Evolutionary conservation across 768 basidiomycete species (phyloP).

Genomic region (Basidioascus undulatus): DNA sequence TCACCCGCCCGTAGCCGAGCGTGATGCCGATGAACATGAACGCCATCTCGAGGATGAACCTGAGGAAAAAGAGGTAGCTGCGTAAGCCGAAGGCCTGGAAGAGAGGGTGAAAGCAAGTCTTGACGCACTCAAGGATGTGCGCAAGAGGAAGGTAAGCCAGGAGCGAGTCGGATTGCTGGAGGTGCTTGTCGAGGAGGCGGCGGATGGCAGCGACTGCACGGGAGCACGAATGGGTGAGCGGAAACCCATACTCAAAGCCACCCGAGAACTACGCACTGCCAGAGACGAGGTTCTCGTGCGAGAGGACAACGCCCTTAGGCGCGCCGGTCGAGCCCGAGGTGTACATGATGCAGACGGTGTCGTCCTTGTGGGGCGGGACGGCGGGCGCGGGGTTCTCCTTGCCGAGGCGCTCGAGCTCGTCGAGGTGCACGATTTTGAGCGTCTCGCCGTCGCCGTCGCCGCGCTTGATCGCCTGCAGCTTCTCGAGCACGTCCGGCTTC

Average conservation of each 20-base stretch:
- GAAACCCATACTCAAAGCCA: neutral
- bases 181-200: conserved; percentile 33
- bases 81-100: neutral
- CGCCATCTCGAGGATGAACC: conserved; percentile 72
- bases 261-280: conserved; percentile 19
- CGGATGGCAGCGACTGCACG: conserved; percentile 44
- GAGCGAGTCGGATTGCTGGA: conserved; percentile 26
- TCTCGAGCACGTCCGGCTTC: conserved; percentile 26
- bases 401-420: conserved; percentile 48
- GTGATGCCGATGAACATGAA: conserved; percentile 54
- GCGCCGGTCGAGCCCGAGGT: conserved; percentile 73
- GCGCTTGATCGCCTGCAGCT: conserved; percentile 28
- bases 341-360: conserved; percentile 50
- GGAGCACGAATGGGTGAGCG: conserved; percentile 3
- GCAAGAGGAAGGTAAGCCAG: conserved; percentile 84
- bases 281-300: conserved; percentile 63
- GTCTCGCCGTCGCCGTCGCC: conserved; percentile 20
- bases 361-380: conserved; percentile 28
- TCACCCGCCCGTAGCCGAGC: conserved; percentile 72
- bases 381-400: conserved; percentile 28
- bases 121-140: neutral
- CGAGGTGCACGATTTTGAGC: conserved; percentile 37
- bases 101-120: conserved; percentile 4
- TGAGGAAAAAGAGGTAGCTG: no score
- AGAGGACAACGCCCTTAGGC: conserved; percentile 82